Evolutionary conservation across 2,329 filamentous ascomycete genomes (phyloP).

Genomic region (Arthroderma uncinatum): DNA sequence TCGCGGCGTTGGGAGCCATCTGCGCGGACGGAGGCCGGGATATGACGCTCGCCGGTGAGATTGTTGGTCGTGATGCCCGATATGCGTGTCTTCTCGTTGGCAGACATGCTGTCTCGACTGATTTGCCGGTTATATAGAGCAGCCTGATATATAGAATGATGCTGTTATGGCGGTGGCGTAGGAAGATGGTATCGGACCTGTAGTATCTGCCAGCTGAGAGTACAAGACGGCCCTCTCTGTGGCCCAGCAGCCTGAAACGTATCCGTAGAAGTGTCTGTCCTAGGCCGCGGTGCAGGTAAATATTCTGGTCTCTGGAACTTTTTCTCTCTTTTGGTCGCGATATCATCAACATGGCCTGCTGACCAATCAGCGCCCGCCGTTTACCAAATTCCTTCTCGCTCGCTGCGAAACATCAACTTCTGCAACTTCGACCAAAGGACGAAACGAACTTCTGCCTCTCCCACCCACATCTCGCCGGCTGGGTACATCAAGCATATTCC

Average conservation of each 20-base stretch:
- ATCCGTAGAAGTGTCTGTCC: no score
- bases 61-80: conserved; percentile 70
- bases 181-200: no score
- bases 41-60: conserved; percentile 68
- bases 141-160: no score
- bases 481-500: background rate
- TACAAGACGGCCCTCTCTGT: no score
- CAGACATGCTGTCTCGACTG: no score
- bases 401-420: background rate
- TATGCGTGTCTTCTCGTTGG: conserved; percentile 17
- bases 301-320: background rate
- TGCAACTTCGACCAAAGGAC: background rate
- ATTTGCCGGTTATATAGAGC: no score
- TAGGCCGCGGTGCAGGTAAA: no score
- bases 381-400: conserved; percentile 2
- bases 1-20: conserved; percentile 90
- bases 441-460: background rate
- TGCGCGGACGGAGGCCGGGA: conserved; percentile 73
- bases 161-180: no score
- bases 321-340: background rate
- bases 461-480: conserved; percentile 1
- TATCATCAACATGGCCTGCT: background rate
- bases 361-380: background rate
- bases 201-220: no score
- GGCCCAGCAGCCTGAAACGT: no score